Conservation (phyloP, 768 basidiomycete species). For the Agaricus subrufescens region DNA sequence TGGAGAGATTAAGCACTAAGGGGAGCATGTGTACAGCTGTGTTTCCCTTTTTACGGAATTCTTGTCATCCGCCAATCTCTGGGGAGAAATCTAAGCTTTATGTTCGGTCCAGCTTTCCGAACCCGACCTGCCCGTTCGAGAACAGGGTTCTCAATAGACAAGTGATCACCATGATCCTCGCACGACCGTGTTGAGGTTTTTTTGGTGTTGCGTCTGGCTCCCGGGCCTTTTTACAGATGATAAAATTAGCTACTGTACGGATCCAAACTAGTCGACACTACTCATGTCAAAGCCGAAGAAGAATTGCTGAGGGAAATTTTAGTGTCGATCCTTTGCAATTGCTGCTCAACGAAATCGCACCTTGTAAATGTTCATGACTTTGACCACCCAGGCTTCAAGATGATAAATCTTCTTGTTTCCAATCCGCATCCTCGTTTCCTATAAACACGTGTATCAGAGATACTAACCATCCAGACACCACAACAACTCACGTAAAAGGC, state of each 20-base stretch:
- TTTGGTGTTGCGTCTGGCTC: not conserved
- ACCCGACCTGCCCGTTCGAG: not conserved
- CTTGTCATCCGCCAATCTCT: not conserved
- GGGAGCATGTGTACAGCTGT: not conserved
- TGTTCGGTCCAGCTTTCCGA: conserved; percentile 2
- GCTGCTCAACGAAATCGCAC: conserved; percentile 29
- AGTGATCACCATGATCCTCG: not conserved
- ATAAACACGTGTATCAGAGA: conserved; percentile 6
- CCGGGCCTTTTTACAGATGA: not conserved
- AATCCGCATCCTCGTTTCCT: conserved; percentile 96
- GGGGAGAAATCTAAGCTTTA: conserved; percentile 1
- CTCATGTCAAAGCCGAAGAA: conserved; percentile 59
- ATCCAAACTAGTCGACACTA: conserved; percentile 39
- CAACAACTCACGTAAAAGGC: conserved; percentile 77
- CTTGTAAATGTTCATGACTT: conserved; percentile 91
- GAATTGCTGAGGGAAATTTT: conserved; percentile 41
- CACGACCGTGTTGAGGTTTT: not conserved
- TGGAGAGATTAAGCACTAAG: conserved; percentile 5
- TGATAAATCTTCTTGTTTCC: conserved; percentile 91
- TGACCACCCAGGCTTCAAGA: conserved; percentile 95
- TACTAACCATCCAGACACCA: not conserved
- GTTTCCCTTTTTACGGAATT: conserved; percentile 1
- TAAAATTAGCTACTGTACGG: conserved; percentile 7
- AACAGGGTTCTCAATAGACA: not conserved
- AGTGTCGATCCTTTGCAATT: not conserved